Conservation (phyloP, 805 yeast genomes). For the Cyberlindnera americana region DNA sequence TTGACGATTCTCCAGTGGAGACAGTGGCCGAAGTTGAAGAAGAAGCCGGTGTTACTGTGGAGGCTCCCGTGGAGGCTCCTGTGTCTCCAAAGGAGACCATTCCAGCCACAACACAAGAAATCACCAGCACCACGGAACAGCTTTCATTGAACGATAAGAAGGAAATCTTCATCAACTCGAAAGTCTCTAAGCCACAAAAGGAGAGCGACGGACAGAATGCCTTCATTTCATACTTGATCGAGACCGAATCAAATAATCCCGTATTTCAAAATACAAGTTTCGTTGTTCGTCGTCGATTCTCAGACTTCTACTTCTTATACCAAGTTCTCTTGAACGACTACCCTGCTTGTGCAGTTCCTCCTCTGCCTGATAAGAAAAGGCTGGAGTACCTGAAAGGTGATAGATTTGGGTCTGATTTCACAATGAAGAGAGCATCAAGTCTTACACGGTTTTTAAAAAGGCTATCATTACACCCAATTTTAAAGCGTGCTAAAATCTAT, state of each 20-base stretch:
- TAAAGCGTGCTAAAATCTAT: slow-evolving; percentile 67
- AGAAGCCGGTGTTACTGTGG: too few species aligned
- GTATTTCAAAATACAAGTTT: slow-evolving; percentile 43
- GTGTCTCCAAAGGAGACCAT: slow-evolving; percentile 4
- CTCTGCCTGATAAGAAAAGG: slow-evolving; percentile 89
- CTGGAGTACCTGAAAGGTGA: slow-evolving; percentile 93
- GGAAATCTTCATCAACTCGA: slow-evolving; percentile 32
- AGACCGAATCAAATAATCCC: slow-evolving; percentile 62
- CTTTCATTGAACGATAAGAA: slow-evolving; percentile 8
- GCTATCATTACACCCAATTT: slow-evolving; percentile 66
- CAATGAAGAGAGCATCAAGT: slow-evolving; percentile 76
- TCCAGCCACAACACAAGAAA: slow-evolving; percentile 1
- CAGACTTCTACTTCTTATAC: slow-evolving; percentile 79
- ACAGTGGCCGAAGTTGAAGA: too few species aligned
- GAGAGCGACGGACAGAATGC: slow-evolving; percentile 75
- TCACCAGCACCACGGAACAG: slow-evolving; percentile 1
- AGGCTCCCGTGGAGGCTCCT: too few species aligned
- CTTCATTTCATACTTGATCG: slow-evolving; percentile 68
- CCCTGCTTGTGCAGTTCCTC: slow-evolving; percentile 87
- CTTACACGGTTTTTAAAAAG: slow-evolving; percentile 72
- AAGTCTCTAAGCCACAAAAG: slow-evolving; percentile 58
- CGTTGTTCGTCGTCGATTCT: slow-evolving; percentile 72
- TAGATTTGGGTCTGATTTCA: slow-evolving; percentile 81
- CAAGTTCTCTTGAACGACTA: slow-evolving; percentile 71
- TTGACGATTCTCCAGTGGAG: slow-evolving; percentile 9